These are phyloP conservation scores for Picea engelmannii DNA, from an alignment of 83 land plant species.

Conservation along the genomic window DNA sequence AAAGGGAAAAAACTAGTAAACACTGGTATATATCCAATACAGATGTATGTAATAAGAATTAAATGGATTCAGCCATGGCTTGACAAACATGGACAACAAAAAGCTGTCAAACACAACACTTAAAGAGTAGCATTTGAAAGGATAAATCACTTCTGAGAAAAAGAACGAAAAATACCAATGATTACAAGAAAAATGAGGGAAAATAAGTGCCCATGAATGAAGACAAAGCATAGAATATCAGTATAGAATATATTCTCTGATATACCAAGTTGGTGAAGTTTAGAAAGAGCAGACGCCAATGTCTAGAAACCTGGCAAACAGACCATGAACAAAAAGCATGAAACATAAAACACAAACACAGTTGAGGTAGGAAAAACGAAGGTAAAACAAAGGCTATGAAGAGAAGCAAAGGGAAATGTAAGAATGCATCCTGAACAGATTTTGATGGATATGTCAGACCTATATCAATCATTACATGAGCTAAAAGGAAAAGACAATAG, in stretches of 20 bases:
- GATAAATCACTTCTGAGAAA: background rate
- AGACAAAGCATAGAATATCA: background rate
- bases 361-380: no score
- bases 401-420: no score
- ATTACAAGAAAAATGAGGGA: background rate
- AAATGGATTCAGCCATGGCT: background rate
- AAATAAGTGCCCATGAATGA: background rate
- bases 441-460: no score
- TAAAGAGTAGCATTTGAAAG: background rate
- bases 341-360: no score
- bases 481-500: no score
- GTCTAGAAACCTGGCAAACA: constrained; percentile 4
- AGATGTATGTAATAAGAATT: background rate
- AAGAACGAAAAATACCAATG: background rate
- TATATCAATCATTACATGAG: no score
- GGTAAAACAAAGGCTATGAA: no score
- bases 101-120: background rate
- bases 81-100: background rate
- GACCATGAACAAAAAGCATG: no score
- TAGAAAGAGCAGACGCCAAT: background rate
- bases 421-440: no score
- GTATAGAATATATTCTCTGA: background rate
- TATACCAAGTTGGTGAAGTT: background rate
- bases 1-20: no score
- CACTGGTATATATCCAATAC: background rate